phyloP scores from a whole-genome alignment of 1,284 basidiomycete species.

The Boletus mariae region DNA sequence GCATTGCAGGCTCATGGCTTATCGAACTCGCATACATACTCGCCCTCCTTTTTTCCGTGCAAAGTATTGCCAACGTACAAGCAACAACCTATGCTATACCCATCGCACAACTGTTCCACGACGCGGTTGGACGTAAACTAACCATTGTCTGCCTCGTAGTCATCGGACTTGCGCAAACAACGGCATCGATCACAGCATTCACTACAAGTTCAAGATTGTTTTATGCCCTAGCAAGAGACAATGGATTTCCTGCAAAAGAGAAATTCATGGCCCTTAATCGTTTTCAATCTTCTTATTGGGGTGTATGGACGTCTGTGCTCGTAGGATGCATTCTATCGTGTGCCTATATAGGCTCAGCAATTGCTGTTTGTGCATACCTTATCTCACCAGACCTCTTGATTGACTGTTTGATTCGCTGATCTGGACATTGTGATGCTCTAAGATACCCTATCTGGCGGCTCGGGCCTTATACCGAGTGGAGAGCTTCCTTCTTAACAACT shows the following conservation, averaged over 20 bases:
- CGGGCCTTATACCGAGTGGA: conserved; percentile 48
- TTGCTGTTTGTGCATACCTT: conserved; percentile 41
- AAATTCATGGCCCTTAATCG: conserved; percentile 50
- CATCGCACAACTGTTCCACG: conserved; percentile 56
- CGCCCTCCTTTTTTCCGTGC: conserved; percentile 55
- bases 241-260: conserved; percentile 46
- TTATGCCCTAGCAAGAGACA: conserved; percentile 55
- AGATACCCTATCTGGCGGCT: neutral
- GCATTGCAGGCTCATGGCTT: conserved; percentile 59
- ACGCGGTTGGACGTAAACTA: conserved; percentile 48
- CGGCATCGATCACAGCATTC: conserved; percentile 58
- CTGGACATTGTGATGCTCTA: conserved; percentile 15
- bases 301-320: conserved; percentile 53
- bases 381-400: neutral
- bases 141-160: conserved; percentile 52
- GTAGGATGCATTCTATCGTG: conserved; percentile 55
- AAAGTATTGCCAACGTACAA: conserved; percentile 49
- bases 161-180: conserved; percentile 49
- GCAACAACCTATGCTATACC: conserved; percentile 51
- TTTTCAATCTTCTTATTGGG: conserved; percentile 53
- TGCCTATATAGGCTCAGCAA: conserved; percentile 54
- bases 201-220: conserved; percentile 56
- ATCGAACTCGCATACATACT: conserved; percentile 59
- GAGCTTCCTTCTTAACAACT: conserved; percentile 45
- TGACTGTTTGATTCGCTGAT: conserved; percentile 8